Evolutionary conservation across 257 asterid genomes (phyloP).

Genomic region (Ballota nigra): DNA sequence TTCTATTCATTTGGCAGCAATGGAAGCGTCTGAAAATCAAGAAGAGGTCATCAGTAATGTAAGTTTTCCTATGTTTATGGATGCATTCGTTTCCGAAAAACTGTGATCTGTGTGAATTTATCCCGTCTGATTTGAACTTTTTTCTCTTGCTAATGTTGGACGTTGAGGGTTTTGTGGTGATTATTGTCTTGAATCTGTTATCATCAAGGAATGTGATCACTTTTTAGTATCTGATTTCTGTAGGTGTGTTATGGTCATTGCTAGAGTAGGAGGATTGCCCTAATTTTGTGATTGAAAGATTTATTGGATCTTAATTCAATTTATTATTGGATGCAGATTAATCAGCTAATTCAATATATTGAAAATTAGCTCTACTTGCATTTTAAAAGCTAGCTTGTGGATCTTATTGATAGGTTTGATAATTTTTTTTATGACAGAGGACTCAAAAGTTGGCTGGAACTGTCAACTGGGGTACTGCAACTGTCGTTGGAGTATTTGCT

Average conservation of each 20-base stretch:
- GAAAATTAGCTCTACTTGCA: slow-evolving; percentile 15
- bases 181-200: not conserved
- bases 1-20: not conserved
- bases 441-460: slow-evolving; percentile 59
- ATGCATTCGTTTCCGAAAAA: no score
- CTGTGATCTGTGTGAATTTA: no score
- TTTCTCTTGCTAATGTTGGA: slow-evolving; percentile 2
- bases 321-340: not conserved
- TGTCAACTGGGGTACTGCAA: slow-evolving; percentile 88
- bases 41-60: slow-evolving; percentile 30
- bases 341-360: not conserved
- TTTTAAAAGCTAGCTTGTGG: not conserved
- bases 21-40: slow-evolving; percentile 42
- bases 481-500: slow-evolving; percentile 81
- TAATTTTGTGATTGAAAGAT: not conserved
- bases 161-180: not conserved
- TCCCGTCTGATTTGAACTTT: not conserved
- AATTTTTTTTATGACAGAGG: slow-evolving; percentile 37
- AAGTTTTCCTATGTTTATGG: not conserved
- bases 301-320: not conserved
- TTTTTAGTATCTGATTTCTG: not conserved
- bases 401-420: slow-evolving; percentile 7
- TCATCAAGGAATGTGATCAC: not conserved
- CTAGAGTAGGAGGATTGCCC: not conserved
- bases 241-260: not conserved